phyloP scores from a whole-genome alignment of 1,284 basidiomycete species.

The Cryptococcus jaspeensis region DNA sequence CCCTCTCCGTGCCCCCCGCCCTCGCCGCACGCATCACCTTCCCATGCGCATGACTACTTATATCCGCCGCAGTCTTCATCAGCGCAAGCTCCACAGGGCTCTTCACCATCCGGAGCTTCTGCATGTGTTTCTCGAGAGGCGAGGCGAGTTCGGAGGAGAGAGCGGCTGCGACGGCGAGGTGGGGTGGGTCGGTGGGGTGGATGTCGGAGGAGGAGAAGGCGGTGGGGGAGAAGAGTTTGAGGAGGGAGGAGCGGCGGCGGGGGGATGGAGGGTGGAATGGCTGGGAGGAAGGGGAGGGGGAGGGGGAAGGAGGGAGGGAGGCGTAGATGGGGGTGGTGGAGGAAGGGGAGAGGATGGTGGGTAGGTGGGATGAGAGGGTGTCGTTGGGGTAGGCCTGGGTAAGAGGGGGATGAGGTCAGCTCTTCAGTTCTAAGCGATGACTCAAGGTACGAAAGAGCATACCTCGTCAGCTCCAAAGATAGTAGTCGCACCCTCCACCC shows the following conservation, averaged over 20 bases:
- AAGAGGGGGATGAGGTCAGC: too few species aligned
- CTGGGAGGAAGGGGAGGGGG: slow-evolving; percentile 40
- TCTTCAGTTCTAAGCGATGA: too few species aligned
- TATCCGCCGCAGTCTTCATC: slow-evolving; percentile 54
- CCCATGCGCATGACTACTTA: slow-evolving; percentile 51
- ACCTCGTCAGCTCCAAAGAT: slow-evolving; percentile 77
- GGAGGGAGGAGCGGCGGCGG: slow-evolving; percentile 41
- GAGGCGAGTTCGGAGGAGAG: slow-evolving; percentile 38
- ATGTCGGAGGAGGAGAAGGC: slow-evolving; percentile 20
- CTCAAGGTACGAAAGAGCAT: slow-evolving; percentile 22
- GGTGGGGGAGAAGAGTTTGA: slow-evolving; percentile 43
- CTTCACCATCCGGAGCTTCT: slow-evolving; percentile 52
- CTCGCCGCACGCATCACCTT: slow-evolving; percentile 71
- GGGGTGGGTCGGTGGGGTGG: slow-evolving; percentile 40
- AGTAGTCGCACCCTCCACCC: slow-evolving; percentile 60
- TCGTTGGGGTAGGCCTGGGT: slow-evolving; percentile 48
- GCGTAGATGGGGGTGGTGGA: slow-evolving; percentile 43
- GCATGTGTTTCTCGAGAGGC: slow-evolving; percentile 49
- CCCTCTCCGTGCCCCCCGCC: slow-evolving; percentile 68
- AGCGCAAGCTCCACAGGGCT: slow-evolving; percentile 49
- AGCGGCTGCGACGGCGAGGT: slow-evolving; percentile 48
- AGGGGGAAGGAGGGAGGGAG: slow-evolving; percentile 49
- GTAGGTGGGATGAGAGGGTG: slow-evolving; percentile 40
- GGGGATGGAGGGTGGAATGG: slow-evolving; percentile 43
- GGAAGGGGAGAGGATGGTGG: slow-evolving; percentile 31